Conservation (phyloP, 2,329 filamentous ascomycete genomes). For the Ophiostoma populinum region DNA sequence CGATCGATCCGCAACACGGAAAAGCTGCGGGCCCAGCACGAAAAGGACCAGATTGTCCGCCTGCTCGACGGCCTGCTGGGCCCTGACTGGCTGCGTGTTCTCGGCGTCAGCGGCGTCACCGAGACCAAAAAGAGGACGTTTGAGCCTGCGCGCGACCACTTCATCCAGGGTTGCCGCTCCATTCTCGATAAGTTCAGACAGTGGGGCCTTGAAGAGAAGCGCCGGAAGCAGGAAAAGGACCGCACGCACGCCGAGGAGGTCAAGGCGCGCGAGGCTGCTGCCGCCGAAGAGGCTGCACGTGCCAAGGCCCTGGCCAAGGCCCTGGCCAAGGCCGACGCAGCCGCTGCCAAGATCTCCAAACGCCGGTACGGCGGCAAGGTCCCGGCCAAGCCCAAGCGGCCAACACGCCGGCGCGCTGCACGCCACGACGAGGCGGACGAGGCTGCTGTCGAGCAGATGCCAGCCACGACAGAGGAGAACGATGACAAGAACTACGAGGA, state of each 20-base stretch:
- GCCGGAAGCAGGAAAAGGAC: slow-evolving; percentile 60
- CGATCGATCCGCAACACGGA: slow-evolving; percentile 46
- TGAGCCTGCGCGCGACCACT: slow-evolving; percentile 69
- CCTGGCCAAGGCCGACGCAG: slow-evolving; percentile 5
- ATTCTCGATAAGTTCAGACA: slow-evolving; percentile 75
- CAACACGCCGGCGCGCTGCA: neutral
- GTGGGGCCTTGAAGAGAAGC: slow-evolving; percentile 84
- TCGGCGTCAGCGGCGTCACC: slow-evolving; percentile 75
- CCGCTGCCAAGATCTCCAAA: slow-evolving; percentile 10
- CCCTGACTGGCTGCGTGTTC: slow-evolving; percentile 80
- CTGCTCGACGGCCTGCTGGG: slow-evolving; percentile 70
- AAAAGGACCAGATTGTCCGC: slow-evolving; percentile 46
- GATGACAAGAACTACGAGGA: slow-evolving; percentile 12
- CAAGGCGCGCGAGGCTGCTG: slow-evolving; percentile 16
- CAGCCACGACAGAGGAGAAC: slow-evolving; percentile 14
- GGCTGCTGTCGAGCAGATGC: slow-evolving; percentile 13
- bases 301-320: slow-evolving; percentile 10
- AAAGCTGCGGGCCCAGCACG: slow-evolving; percentile 47
- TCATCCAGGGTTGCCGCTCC: slow-evolving; percentile 64
- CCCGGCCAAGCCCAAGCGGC: slow-evolving; percentile 8
- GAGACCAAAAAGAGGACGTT: slow-evolving; percentile 76
- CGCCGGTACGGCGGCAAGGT: slow-evolving; percentile 6
- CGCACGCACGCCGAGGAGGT: slow-evolving; percentile 35
- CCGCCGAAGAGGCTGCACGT: neutral
- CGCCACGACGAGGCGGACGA: neutral